Base-by-base conservation (phyloP, 805 yeast genomes). In the Saccharomycopsis lassenensis region DNA sequence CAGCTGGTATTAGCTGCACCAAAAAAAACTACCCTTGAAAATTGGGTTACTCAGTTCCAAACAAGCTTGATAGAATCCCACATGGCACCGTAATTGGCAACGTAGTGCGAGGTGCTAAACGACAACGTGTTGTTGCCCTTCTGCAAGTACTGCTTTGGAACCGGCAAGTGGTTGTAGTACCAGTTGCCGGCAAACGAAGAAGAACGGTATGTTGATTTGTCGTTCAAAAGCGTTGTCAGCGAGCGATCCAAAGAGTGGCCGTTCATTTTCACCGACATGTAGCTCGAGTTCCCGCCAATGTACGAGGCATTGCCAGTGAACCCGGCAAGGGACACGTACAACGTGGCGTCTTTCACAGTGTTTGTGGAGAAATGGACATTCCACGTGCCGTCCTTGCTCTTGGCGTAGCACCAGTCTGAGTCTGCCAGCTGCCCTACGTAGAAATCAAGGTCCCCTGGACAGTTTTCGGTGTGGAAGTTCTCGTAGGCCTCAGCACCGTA, bases 381-480 rank as follows among this genome's bases (percentile, higher is more conserved):
- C 29, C 29, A 25, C 7, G 29, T 25, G 6, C 29, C 29, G 6
- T 7, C 6, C 14, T 25, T 25, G 14, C 29, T 25, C 14, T 25
- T 25, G n/a, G 29, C 29, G n/a, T 25, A 25, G n/a, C 29, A 25
- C 29, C 29, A 25, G 14, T 25, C 29, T n/a, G 29, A 6, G n/a
- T 25, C 29, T 7, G 16, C 14, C 7, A 16, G 6, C 7, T 7
- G 7, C n/a, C n/a, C n/a, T 7, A n/a, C n/a, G 14, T 25, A 25
- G 14, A 25, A 25, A n/a, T 25, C 29, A n/a, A 7, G 14, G 14
- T 25, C 29, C 6, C 29, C 29, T n/a, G 29, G 29, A n/a, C 29
- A 25, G 6, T 11, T 7, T 25, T 25, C 29, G 12, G n/a, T 6
- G 7, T 7, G 29, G n/a, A 25, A 7, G 12, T 25, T 16, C 14